phyloP scores from a whole-genome alignment of 352 stramenopile species.

The Phytophthora podocarpi region DNA sequence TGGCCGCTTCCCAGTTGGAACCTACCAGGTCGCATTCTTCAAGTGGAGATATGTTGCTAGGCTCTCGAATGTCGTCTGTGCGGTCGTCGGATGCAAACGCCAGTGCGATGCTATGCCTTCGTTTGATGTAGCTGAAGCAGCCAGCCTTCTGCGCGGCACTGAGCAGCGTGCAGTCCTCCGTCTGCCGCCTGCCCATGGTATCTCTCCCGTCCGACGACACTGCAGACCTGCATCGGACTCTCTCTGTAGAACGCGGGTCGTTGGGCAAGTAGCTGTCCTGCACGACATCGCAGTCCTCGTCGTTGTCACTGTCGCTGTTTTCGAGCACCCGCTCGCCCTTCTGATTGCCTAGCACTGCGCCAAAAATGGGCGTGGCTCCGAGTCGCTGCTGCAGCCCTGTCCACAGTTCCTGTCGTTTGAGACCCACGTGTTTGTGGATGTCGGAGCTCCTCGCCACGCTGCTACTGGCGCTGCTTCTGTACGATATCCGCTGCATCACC shows the following conservation, averaged over 20 bases:
- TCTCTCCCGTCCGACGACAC: slow-evolving; percentile 18
- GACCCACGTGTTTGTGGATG: slow-evolving; percentile 20
- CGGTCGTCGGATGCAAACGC: slow-evolving; percentile 61
- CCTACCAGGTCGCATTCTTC: slow-evolving; percentile 25
- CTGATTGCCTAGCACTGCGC: slow-evolving; percentile 16
- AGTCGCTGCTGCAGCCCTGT: slow-evolving; percentile 30
- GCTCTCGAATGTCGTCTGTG: slow-evolving; percentile 28
- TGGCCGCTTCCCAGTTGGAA: slow-evolving; percentile 66
- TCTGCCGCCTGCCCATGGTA: slow-evolving; percentile 5
- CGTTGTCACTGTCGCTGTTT: slow-evolving; percentile 18
- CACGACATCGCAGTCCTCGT: slow-evolving; percentile 26
- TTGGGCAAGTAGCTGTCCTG: slow-evolving; percentile 31
- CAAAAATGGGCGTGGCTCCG: slow-evolving; percentile 22
- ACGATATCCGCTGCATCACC: slow-evolving; percentile 23
- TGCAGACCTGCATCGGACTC: slow-evolving; percentile 33
- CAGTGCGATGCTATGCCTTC: slow-evolving; percentile 69
- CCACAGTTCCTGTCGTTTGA: slow-evolving; percentile 38
- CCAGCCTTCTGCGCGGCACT: slow-evolving; percentile 75
- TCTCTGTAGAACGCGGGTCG: slow-evolving; percentile 14
- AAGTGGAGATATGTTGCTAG: slow-evolving; percentile 34
- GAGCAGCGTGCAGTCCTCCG: slow-evolving; percentile 32
- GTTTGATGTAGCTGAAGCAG: slow-evolving; percentile 86
- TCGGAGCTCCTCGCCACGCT: slow-evolving; percentile 16
- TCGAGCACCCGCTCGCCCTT: slow-evolving; percentile 20
- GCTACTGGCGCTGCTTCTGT: neutral